phyloP scores from a whole-genome alignment of 1,284 basidiomycete genomes.

The Lignosus rhinocerotis region DNA sequence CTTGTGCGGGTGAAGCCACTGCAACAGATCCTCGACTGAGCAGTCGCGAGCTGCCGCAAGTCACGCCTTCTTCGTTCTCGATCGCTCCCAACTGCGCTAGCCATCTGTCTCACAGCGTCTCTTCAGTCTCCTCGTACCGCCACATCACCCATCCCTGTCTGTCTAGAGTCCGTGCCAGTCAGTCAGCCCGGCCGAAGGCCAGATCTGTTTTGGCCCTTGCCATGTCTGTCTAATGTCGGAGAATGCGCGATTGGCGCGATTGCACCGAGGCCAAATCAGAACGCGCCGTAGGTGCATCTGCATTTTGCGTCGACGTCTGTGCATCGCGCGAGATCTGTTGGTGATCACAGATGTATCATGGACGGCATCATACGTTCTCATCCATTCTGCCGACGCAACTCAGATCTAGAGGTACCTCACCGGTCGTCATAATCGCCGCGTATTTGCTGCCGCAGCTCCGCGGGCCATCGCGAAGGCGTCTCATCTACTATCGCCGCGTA shows the following conservation, averaged over 20 bases:
- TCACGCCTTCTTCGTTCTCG: not conserved
- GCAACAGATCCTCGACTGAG: too few species aligned
- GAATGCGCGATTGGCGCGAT: not conserved
- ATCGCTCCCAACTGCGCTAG: not conserved
- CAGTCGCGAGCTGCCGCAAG: not conserved
- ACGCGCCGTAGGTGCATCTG: not conserved
- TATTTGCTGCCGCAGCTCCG: not conserved
- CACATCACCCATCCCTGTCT: slow-evolving; percentile 9
- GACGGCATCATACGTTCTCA: not conserved
- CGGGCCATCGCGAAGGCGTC: too few species aligned
- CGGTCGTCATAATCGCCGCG: not conserved
- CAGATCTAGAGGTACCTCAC: not conserved
- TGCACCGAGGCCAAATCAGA: not conserved
- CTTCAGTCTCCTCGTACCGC: slow-evolving; percentile 1
- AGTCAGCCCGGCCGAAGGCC: not conserved
- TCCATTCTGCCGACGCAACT: not conserved
- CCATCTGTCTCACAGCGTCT: not conserved
- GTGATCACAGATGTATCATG: not conserved
- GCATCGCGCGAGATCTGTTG: not conserved
- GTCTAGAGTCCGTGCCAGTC: not conserved
- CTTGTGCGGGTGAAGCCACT: too few species aligned
- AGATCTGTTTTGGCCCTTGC: not conserved
- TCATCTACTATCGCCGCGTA: not conserved
- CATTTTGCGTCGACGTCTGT: not conserved
- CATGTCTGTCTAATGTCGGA: not conserved